Evolutionary conservation across 2,329 filamentous ascomycete genomes (phyloP).

Genomic region (Aspergillus texensis): DNA sequence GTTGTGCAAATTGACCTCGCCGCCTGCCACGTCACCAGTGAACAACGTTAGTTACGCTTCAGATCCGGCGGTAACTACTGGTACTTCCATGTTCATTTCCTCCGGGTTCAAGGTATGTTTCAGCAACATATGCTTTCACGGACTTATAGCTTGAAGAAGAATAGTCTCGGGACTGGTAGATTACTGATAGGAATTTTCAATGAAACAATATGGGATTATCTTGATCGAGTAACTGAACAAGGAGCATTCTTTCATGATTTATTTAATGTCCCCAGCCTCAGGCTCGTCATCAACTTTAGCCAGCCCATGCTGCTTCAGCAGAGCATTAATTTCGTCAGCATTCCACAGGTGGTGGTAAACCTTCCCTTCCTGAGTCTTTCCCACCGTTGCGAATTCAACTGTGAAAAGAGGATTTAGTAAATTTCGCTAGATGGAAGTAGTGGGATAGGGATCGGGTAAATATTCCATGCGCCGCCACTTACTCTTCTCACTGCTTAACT

Average conservation of each 20-base stretch:
- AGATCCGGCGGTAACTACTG: constrained; percentile 18
- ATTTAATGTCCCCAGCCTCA: constrained; percentile 57
- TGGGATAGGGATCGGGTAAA: neutral
- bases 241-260: constrained; percentile 31
- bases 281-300: constrained; percentile 76
- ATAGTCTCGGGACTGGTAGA: constrained; percentile 7
- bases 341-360: constrained; percentile 98
- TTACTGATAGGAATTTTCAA: constrained; percentile 7
- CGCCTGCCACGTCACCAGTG: constrained; percentile 38
- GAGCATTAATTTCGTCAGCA: constrained; percentile 90
- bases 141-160: constrained; percentile 10
- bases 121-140: constrained; percentile 3
- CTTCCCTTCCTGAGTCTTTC: constrained; percentile 90
- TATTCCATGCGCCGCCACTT: constrained; percentile 44
- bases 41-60: constrained; percentile 30
- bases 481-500: constrained; percentile 99
- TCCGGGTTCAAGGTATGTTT: constrained; percentile 10
- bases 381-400: constrained; percentile 99
- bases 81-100: constrained; percentile 13
- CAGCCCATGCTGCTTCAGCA: constrained; percentile 93
- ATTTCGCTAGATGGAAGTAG: neutral
- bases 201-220: constrained; percentile 28
- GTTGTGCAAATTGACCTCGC: constrained; percentile 24
- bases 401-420: constrained; percentile 3
- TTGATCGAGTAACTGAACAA: constrained; percentile 31